phyloP scores from a whole-genome alignment of 352 stramenopile genomes.

The Globisporangium acanthophoron region DNA sequence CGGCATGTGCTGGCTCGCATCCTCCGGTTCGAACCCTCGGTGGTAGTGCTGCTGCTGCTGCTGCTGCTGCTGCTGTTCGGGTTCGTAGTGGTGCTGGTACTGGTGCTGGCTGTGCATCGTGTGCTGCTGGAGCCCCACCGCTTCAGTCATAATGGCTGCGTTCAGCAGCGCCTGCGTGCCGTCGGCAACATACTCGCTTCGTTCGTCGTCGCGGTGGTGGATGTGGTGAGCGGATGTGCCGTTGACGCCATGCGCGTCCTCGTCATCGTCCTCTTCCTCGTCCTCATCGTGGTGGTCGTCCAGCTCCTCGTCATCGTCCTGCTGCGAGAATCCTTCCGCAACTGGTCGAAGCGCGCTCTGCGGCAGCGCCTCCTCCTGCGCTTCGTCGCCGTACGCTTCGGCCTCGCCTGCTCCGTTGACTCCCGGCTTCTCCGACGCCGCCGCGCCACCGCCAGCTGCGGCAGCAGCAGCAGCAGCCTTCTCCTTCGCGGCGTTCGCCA shows the following conservation, averaged over 20 bases:
- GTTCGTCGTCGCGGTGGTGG: constrained; percentile 14
- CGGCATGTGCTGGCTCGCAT: constrained; percentile 27
- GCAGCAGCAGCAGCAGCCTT: constrained; percentile 6
- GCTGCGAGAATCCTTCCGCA: not conserved
- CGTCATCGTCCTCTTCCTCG: constrained; percentile 1
- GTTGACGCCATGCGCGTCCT: constrained; percentile 15
- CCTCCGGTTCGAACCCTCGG: constrained; percentile 62
- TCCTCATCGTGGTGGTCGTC: constrained; percentile 7
- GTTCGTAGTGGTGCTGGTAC: constrained; percentile 21
- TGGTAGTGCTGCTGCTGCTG: constrained; percentile 29
- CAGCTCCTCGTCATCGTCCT: constrained; percentile 10
- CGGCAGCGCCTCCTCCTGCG: not conserved
- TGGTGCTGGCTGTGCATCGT: constrained; percentile 15
- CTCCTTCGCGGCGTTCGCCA: constrained; percentile 29
- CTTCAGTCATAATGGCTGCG: constrained; percentile 67
- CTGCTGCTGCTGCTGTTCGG: constrained; percentile 7
- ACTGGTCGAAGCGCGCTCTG: not conserved
- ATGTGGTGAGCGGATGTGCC: constrained; percentile 13
- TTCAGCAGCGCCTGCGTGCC: constrained; percentile 64
- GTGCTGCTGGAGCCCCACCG: constrained; percentile 39
- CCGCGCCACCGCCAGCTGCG: not conserved
- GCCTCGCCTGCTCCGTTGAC: not conserved
- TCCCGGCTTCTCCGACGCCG: not conserved
- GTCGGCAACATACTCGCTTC: constrained; percentile 36
- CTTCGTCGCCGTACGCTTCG: constrained; percentile 5